Conservation (phyloP, 805 yeast species). For the Tetrapisispora pingtungensis region DNA sequence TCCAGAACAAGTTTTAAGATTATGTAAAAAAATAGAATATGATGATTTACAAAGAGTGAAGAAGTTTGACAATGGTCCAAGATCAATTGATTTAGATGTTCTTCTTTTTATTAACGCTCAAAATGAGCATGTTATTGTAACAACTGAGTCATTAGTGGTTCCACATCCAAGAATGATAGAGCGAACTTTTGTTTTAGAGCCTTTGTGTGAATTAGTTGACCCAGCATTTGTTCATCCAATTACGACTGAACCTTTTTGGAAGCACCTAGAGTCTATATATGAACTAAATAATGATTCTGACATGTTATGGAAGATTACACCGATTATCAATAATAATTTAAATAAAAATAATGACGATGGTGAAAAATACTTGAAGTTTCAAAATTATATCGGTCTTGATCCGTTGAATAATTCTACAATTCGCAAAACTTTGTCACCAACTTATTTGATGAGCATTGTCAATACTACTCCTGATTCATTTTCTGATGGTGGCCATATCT, state of each 20-base stretch:
- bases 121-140: slow-evolving; percentile 34
- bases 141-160: slow-evolving; percentile 49
- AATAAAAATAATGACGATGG: slow-evolving; percentile 9
- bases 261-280: slow-evolving; percentile 53
- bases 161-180: slow-evolving; percentile 89
- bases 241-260: slow-evolving; percentile 68
- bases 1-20: slow-evolving; percentile 55
- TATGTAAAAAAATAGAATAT: slow-evolving; percentile 71
- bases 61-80: slow-evolving; percentile 80
- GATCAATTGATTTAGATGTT: slow-evolving; percentile 85
- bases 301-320: slow-evolving; percentile 41
- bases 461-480: slow-evolving; percentile 93
- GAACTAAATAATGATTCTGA: slow-evolving; percentile 39
- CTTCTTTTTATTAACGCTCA: slow-evolving; percentile 42
- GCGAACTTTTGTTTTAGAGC: slow-evolving; percentile 81
- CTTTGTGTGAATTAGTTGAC: slow-evolving; percentile 70
- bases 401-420: slow-evolving; percentile 33
- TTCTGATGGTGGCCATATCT: slow-evolving; percentile 76
- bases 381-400: slow-evolving; percentile 35
- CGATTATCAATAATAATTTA: slow-evolving; percentile 19
- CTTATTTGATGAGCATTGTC: slow-evolving; percentile 76
- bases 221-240: slow-evolving; percentile 69
- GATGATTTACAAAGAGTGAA: slow-evolving; percentile 60
- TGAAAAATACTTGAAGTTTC: slow-evolving; percentile 17
- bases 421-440: slow-evolving; percentile 25